Conservation (phyloP, 768 basidiomycete species). For the Trametes elegans region DNA sequence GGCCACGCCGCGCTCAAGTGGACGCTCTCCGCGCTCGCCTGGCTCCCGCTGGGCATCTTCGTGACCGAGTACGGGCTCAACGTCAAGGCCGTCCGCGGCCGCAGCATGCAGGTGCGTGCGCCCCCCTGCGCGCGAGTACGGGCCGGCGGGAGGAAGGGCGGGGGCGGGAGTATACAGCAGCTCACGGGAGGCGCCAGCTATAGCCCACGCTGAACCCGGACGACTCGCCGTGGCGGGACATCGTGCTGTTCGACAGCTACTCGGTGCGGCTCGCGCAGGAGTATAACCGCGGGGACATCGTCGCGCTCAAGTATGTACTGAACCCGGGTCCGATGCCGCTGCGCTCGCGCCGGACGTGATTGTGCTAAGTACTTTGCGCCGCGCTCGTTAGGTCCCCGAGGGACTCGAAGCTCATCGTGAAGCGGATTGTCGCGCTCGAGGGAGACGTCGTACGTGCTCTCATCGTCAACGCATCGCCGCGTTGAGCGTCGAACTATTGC, state of each 20-base stretch:
- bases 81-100: constrained; percentile 53
- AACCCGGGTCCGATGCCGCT: no score
- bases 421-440: constrained; percentile 62
- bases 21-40: constrained; percentile 42
- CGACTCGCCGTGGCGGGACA: constrained; percentile 55
- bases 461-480: no score
- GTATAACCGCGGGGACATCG: constrained; percentile 58
- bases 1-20: constrained; percentile 17
- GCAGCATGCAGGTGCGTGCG: constrained; percentile 69
- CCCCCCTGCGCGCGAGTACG: background rate
- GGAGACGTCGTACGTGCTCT: constrained; percentile 51
- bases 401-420: constrained; percentile 52
- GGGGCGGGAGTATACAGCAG: background rate
- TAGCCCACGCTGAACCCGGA: constrained; percentile 76
- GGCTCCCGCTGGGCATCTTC: constrained; percentile 54
- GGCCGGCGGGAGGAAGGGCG: background rate
- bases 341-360: no score
- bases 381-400: constrained; percentile 51
- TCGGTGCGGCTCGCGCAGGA: constrained; percentile 36
- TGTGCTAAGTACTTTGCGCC: background rate
- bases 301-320: constrained; percentile 59
- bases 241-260: constrained; percentile 60
- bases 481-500: no score
- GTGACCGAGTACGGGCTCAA: constrained; percentile 51
- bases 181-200: constrained; percentile 40